Evolutionary conservation across 257 asterid genomes (phyloP).

Genomic region (Ophiorrhiza pumila): DNA sequence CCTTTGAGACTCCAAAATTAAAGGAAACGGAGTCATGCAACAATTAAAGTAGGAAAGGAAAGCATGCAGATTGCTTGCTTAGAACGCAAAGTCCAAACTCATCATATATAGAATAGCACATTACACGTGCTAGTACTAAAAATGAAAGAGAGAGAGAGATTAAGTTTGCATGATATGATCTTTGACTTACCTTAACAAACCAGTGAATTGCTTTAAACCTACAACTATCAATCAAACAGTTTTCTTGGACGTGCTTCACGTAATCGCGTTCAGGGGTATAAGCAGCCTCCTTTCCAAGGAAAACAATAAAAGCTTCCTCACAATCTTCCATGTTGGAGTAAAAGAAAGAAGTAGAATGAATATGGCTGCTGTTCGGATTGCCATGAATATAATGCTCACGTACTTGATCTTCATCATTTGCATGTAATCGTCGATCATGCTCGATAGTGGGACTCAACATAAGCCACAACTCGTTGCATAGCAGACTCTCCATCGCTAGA

Average conservation of each 20-base stretch:
- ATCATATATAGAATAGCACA: no score
- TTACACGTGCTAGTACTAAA: not conserved
- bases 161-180: not conserved
- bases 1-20: constrained; percentile 42
- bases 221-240: constrained; percentile 26
- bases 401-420: not conserved
- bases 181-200: constrained; percentile 53
- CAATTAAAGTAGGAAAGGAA: no score
- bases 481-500: constrained; percentile 43
- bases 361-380: not conserved
- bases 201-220: constrained; percentile 48
- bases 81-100: no score
- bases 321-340: constrained; percentile 30
- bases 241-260: constrained; percentile 18
- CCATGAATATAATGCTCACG: not conserved
- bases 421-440: constrained; percentile 2
- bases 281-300: constrained; percentile 37
- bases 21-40: constrained; percentile 1
- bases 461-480: constrained; percentile 64
- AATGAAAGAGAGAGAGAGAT: not conserved
- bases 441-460: constrained; percentile 29
- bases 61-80: no score
- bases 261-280: constrained; percentile 42
- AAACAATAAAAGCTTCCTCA: constrained; percentile 31
- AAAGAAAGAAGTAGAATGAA: not conserved